A percentile compares a stretch with the other conserved stretches of the same genome.
Conservation (phyloP, 176 grass and related monocot species). For the Rhynchospora breviuscula region DNA sequence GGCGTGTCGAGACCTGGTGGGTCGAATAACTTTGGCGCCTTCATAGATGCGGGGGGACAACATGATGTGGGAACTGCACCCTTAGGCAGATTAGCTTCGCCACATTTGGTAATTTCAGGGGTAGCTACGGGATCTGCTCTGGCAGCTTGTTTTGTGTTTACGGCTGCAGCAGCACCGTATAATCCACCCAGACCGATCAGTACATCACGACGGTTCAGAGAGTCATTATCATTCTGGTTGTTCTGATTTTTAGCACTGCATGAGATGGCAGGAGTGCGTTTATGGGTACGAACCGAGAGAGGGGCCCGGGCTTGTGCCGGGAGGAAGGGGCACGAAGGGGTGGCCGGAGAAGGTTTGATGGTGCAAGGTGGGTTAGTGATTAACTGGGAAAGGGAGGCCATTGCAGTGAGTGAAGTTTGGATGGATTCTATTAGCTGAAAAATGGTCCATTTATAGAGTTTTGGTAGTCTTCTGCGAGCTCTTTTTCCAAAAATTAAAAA, state of each 20-base stretch:
- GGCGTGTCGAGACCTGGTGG: conserved; percentile 23
- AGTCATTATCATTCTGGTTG: background rate
- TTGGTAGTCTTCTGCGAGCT: background rate
- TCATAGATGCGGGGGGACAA: conserved; percentile 12
- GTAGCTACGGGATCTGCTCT: conserved; percentile 26
- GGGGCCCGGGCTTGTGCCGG: background rate
- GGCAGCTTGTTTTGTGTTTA: background rate
- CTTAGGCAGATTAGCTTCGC: background rate
- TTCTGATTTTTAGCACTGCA: background rate
- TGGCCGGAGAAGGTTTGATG: background rate
- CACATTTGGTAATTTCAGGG: background rate
- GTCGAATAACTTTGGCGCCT: conserved; percentile 21
- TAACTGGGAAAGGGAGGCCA: conserved; percentile 15
- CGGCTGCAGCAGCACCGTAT: background rate
- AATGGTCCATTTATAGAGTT: background rate
- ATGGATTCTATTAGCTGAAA: background rate
- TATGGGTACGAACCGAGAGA: background rate
- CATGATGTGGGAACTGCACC: conserved; percentile 30
- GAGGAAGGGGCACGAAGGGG: conserved; percentile 20
- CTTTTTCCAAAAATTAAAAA: too few species aligned
- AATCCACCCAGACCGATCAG: conserved; percentile 18
- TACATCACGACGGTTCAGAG: conserved; percentile 12
- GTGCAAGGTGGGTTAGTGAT: conserved; percentile 13
- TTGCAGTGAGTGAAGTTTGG: background rate
- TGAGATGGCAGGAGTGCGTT: background rate